Evolutionary conservation across 805 yeast genomes (phyloP), one percentile per base, ranked within the genome.

Genomic region (Cyberlindnera bimundalis): DNA sequence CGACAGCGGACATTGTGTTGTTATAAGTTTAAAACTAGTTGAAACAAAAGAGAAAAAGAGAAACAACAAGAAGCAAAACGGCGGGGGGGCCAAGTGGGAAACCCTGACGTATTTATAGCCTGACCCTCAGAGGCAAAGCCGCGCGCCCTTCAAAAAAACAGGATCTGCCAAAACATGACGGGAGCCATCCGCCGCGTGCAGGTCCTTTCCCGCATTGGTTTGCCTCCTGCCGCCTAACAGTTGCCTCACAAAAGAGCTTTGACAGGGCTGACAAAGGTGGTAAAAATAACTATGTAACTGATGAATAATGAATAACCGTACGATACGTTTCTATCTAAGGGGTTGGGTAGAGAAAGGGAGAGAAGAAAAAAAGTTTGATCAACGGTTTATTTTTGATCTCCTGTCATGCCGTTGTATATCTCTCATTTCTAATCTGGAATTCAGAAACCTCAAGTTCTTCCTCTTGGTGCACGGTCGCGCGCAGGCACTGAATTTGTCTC

Each of bases 1-100:
- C 56, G 29, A 43, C 52, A 33, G 55, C 46, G 37, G 52, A 45
- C 49, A 45, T 45, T 43, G 42, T 44, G 27, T 31, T n/a, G 16
- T 14, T 19, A 7, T 31, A 18, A 12, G 31, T 26, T 29, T n/a
- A 25, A 13, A 15, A 21, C 30, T 18, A 12, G 14, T 12, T 28
- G 34, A 16, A 33, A 17, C 19, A 37, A 23, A 19, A 33, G 27
- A 36, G 20, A 28, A 18, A 21, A 23, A 21, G 21, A 21, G 18
- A 20, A 20, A 31, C 24, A 32, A 30, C 39, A 29, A 27, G 32
- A 34, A 27, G 33, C 14, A 34, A 6, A 21, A 21, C 25, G 33
- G 31, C 13, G 15, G 9, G 25, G 20, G 30, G 28, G 33, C 21
- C 18, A 10, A 10, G 12, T 21, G 27, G 31, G 32, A 30, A 18